Evolutionary conservation across 192 early-diverging fungal genomes (phyloP).

Genomic region (Coemansia biformis): DNA sequence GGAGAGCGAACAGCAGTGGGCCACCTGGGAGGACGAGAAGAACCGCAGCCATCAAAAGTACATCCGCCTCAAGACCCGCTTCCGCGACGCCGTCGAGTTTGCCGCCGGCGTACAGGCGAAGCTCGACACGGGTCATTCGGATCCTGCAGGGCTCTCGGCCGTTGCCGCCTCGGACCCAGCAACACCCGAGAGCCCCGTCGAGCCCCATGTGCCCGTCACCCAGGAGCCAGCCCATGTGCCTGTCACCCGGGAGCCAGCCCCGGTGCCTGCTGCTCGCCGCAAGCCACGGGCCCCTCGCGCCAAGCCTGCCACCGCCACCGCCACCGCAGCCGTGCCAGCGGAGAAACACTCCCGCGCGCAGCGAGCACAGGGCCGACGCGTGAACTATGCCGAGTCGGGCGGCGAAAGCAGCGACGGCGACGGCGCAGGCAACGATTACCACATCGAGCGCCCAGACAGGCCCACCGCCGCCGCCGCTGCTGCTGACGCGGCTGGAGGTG

Average conservation of each 20-base stretch:
- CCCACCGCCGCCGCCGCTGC: neutral
- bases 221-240: too few relatives aligned
- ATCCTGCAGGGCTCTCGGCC: slow-evolving; percentile 1
- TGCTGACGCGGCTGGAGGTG: too few relatives aligned
- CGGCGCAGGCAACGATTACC: neutral
- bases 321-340: neutral
- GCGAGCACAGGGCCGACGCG: neutral
- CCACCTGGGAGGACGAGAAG: slow-evolving; percentile 42
- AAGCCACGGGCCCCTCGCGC: slow-evolving; percentile 10
- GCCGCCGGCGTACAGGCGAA: slow-evolving; percentile 22
- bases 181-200: neutral
- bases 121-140: slow-evolving; percentile 26
- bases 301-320: neutral
- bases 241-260: too few relatives aligned
- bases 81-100: slow-evolving; percentile 38
- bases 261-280: neutral
- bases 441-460: neutral
- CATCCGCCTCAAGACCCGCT: slow-evolving; percentile 24
- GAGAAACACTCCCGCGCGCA: too few relatives aligned
- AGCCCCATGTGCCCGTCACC: too few relatives aligned
- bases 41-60: slow-evolving; percentile 35
- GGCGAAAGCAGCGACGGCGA: slow-evolving; percentile 6
- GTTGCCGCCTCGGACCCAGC: neutral
- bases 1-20: slow-evolving; percentile 40
- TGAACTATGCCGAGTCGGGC: slow-evolving; percentile 30